Conservation (phyloP, 2,329 filamentous ascomycete species). For the Immersiporthe knoxdaviesiana region DNA sequence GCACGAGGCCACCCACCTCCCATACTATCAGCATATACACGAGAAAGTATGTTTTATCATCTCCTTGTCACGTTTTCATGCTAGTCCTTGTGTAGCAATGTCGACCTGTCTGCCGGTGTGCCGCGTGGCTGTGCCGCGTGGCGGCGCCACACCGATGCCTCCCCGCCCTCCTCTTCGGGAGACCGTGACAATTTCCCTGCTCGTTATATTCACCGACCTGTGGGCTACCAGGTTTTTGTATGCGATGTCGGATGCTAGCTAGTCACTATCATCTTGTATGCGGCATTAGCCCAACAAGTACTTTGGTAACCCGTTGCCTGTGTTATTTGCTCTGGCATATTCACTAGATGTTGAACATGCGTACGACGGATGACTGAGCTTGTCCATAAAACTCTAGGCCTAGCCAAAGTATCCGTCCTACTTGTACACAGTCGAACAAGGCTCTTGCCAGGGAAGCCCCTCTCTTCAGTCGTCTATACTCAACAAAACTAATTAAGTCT, state of each 20-base stretch:
- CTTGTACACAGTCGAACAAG: not conserved
- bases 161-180: slow-evolving; percentile 39
- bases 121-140: not conserved
- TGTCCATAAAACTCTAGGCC: not conserved
- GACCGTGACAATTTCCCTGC: slow-evolving; percentile 66
- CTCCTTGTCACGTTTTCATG: not conserved
- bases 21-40: not conserved
- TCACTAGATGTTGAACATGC: not conserved
- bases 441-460: not conserved
- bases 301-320: not conserved
- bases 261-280: slow-evolving; percentile 70
- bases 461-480: not conserved
- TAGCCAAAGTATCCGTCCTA: too few relatives aligned
- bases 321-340: not conserved
- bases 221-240: slow-evolving; percentile 64
- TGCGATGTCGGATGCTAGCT: slow-evolving; percentile 68
- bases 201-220: slow-evolving; percentile 63
- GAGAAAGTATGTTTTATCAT: not conserved
- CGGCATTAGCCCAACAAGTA: slow-evolving; percentile 67
- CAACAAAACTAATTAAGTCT: not conserved
- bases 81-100: not conserved
- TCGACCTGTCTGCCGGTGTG: not conserved
- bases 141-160: not conserved
- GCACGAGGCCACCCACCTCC: not conserved
- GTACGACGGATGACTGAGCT: not conserved